These are phyloP conservation scores for Beverwykella pulmonaria DNA, from an alignment of 495 filamentous ascomycete genomes.

Conservation along the genomic window DNA sequence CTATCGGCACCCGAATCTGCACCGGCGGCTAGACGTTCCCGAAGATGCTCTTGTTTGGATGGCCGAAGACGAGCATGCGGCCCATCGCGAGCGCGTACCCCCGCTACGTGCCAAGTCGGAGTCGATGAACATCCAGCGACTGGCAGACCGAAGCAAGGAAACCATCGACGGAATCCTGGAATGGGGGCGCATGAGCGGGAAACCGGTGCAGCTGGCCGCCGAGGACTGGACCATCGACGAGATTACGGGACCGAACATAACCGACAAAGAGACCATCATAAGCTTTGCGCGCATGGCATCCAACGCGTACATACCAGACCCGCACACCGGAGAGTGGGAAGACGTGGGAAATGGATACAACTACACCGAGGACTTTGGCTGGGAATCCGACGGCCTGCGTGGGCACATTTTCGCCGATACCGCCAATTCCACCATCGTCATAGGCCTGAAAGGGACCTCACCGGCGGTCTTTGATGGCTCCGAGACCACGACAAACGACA, in stretches of 20 bases:
- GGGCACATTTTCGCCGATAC: slow-evolving; percentile 91
- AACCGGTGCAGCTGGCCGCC: slow-evolving; percentile 59
- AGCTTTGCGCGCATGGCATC: slow-evolving; percentile 83
- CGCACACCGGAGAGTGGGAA: slow-evolving; percentile 76
- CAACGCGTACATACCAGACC: slow-evolving; percentile 80
- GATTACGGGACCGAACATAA: slow-evolving; percentile 75
- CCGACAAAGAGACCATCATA: slow-evolving; percentile 81
- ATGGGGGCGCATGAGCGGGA: slow-evolving; percentile 64
- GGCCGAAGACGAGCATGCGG: slow-evolving; percentile 59
- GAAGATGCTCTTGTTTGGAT: slow-evolving; percentile 64
- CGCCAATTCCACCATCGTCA: slow-evolving; percentile 81
- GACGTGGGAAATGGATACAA: slow-evolving; percentile 77
- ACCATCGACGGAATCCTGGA: slow-evolving; percentile 76
- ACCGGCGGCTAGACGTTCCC: slow-evolving; percentile 72
- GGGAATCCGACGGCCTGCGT: slow-evolving; percentile 84
- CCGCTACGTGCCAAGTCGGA: slow-evolving; percentile 60
- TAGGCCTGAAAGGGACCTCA: slow-evolving; percentile 90
- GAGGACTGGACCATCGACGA: slow-evolving; percentile 85
- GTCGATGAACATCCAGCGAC: slow-evolving; percentile 70
- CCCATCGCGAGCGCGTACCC: slow-evolving; percentile 50
- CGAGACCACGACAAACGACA: slow-evolving; percentile 95
- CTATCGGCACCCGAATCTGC: slow-evolving; percentile 68
- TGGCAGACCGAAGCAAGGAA: slow-evolving; percentile 74
- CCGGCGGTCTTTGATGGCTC: slow-evolving; percentile 91
- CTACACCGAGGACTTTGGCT: slow-evolving; percentile 81